Evolutionary conservation across 306 rosid genomes (phyloP).

Genomic region (Cajanus cajan): DNA sequence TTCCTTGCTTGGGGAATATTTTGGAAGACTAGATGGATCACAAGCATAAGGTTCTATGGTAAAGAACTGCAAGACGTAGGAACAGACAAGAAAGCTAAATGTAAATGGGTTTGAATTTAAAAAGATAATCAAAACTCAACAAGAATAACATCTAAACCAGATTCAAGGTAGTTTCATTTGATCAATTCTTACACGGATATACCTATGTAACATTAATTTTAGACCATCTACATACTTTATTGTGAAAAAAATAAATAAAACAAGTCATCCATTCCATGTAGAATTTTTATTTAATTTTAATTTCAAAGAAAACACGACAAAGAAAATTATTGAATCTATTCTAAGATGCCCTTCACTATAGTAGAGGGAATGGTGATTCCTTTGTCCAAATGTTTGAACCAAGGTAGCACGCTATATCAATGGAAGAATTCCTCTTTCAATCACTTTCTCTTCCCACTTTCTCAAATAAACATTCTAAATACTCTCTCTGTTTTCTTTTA

Average conservation of each 20-base stretch:
- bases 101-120: not conserved
- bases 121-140: slow-evolving; percentile 1
- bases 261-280: slow-evolving; percentile 7
- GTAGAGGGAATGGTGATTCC: too few relatives aligned
- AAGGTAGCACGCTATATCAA: too few relatives aligned
- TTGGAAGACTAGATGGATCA: slow-evolving; percentile 90
- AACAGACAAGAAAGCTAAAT: slow-evolving; percentile 34
- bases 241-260: not conserved
- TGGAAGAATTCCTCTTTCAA: too few relatives aligned
- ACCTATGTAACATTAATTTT: not conserved
- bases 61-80: slow-evolving; percentile 71
- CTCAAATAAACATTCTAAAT: not conserved
- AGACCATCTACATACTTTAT: not conserved
- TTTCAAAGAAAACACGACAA: not conserved
- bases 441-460: not conserved
- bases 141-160: slow-evolving; percentile 7
- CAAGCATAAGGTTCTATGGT: slow-evolving; percentile 82
- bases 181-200: not conserved
- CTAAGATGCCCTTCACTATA: too few relatives aligned
- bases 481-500: not conserved
- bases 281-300: slow-evolving; percentile 12
- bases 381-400: too few relatives aligned
- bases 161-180: slow-evolving; percentile 15
- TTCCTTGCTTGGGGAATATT: slow-evolving; percentile 95
- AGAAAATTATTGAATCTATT: slow-evolving; percentile 1